These are phyloP conservation scores for Solanum chiquidenum DNA, from an alignment of 257 asterid genomes.

Conservation along the genomic window DNA sequence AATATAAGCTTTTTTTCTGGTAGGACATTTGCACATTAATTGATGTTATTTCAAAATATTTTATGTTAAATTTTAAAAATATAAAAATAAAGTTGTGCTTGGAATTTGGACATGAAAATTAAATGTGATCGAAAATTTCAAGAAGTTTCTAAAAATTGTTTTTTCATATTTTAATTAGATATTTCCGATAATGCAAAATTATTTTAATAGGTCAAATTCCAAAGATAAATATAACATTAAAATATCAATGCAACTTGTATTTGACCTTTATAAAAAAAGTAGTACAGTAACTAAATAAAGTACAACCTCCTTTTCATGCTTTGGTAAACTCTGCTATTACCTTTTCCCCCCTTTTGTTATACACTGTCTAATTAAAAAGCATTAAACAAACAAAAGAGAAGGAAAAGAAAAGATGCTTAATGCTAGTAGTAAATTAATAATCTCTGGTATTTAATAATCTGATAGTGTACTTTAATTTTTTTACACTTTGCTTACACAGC, in stretches of 20 bases:
- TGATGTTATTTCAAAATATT: neutral
- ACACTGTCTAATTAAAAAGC: neutral
- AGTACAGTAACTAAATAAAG: neutral
- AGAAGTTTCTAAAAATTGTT: neutral
- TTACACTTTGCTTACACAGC: neutral
- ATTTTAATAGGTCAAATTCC: neutral
- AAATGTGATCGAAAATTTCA: neutral
- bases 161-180: too few species aligned
- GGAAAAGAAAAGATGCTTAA: neutral
- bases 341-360: neutral
- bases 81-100: neutral
- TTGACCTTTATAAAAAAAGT: neutral
- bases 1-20: neutral
- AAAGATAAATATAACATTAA: too few species aligned
- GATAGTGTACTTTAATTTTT: neutral
- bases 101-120: neutral
- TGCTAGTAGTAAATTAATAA: neutral
- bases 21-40: neutral
- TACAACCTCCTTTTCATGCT: neutral
- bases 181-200: neutral
- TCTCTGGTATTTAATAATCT: neutral
- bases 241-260: neutral
- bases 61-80: neutral
- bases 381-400: neutral
- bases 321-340: neutral